These are phyloP conservation scores for Torulaspora delbrueckii DNA, from an alignment of 805 yeast genomes.

Conservation along the genomic window DNA sequence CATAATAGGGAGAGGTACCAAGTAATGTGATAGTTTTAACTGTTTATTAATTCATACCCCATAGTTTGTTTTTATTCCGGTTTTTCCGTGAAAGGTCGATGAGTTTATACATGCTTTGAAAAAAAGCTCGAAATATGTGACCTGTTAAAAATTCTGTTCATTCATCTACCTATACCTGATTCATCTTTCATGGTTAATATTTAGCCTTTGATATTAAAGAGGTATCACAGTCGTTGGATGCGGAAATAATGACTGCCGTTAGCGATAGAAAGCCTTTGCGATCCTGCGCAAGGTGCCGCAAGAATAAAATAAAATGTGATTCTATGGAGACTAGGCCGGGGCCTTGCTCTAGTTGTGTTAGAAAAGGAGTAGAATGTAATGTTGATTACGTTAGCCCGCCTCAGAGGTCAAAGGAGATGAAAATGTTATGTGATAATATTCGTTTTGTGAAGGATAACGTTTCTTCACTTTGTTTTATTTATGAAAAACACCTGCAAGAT, in stretches of 20 bases:
- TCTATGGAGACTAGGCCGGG: slow-evolving; percentile 47
- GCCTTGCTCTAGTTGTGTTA: slow-evolving; percentile 54
- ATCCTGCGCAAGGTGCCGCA: slow-evolving; percentile 60
- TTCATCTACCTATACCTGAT: not conserved
- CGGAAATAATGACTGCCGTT: slow-evolving; percentile 1
- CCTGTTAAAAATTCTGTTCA: too few species aligned
- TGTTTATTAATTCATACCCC: not conserved
- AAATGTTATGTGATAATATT: slow-evolving; percentile 33
- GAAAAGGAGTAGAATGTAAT: slow-evolving; percentile 48
- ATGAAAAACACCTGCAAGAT: slow-evolving; percentile 9
- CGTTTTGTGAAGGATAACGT: slow-evolving; percentile 15
- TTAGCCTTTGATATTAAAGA: too few species aligned
- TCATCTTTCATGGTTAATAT: not conserved
- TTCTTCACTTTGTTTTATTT: slow-evolving; percentile 3
- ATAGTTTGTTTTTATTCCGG: not conserved
- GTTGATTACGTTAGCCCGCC: slow-evolving; percentile 53
- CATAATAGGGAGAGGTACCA: slow-evolving; percentile 5
- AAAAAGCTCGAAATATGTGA: too few species aligned
- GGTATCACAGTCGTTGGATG: not conserved
- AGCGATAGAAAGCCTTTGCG: slow-evolving; percentile 39
- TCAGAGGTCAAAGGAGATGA: slow-evolving; percentile 42
- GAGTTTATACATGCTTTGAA: not conserved
- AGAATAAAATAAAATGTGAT: slow-evolving; percentile 64
- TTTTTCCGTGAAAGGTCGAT: slow-evolving; percentile 1
- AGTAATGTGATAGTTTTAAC: not conserved